Conservation (phyloP, 176 grass and related monocot genomes). For the Pontederia crassipes region DNA sequence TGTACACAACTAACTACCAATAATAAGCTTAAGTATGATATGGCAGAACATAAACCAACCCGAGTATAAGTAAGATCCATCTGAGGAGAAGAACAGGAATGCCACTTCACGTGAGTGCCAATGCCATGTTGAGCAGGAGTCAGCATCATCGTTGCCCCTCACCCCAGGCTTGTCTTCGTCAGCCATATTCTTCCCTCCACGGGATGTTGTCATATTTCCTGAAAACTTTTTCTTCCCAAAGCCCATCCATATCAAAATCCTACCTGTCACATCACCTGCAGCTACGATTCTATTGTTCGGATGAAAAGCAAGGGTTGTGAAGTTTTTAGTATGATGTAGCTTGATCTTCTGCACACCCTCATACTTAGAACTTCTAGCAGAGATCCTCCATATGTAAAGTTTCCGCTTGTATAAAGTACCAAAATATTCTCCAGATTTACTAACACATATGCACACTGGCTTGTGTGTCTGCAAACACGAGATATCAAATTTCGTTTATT, state of each 20-base stretch:
- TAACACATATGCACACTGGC: slow-evolving; percentile 38
- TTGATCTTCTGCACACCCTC: slow-evolving; percentile 73
- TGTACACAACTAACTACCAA: neutral
- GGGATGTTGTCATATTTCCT: slow-evolving; percentile 10
- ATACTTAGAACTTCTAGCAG: slow-evolving; percentile 41
- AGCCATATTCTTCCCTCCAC: slow-evolving; percentile 20
- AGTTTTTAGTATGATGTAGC: slow-evolving; percentile 49
- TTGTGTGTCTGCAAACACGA: slow-evolving; percentile 53
- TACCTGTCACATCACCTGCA: slow-evolving; percentile 62
- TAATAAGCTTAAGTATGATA: neutral
- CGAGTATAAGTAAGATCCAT: slow-evolving; percentile 86
- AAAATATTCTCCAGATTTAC: slow-evolving; percentile 61
- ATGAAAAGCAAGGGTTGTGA: slow-evolving; percentile 75
- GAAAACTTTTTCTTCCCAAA: slow-evolving; percentile 57
- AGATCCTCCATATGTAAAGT: slow-evolving; percentile 65
- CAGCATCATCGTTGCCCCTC: slow-evolving; percentile 58
- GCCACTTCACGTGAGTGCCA: slow-evolving; percentile 68
- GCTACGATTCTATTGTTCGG: slow-evolving; percentile 59
- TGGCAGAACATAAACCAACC: slow-evolving; percentile 26
- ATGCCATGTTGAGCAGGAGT: slow-evolving; percentile 66
- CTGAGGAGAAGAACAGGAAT: slow-evolving; percentile 75
- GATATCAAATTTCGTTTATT: neutral
- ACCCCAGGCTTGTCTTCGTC: slow-evolving; percentile 68
- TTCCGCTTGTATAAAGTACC: slow-evolving; percentile 54
- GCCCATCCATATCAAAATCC: slow-evolving; percentile 74